These are phyloP conservation scores for Coniella lustricola DNA, from an alignment of 2,329 filamentous ascomycete species.

Conservation along the genomic window DNA sequence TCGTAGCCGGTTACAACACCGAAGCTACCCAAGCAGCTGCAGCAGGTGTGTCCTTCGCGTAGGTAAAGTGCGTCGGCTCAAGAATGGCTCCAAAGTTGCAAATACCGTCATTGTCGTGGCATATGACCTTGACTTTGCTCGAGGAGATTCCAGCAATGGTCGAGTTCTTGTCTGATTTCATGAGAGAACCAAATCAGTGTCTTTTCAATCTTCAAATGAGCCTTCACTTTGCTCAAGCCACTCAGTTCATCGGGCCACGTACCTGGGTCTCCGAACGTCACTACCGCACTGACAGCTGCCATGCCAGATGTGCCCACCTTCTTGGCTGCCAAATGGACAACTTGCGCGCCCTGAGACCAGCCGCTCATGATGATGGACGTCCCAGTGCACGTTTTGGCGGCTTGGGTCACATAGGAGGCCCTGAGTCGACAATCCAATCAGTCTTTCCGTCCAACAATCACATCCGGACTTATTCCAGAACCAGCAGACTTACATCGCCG, in stretches of 20 bases:
- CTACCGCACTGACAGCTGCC: constrained; percentile 19
- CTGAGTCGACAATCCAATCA: too few relatives aligned
- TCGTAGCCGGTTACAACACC: not conserved
- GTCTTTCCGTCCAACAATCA: too few relatives aligned
- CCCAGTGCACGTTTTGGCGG: constrained; percentile 28
- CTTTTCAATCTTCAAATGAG: too few relatives aligned
- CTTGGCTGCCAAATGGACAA: constrained; percentile 23
- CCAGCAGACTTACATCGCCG: constrained; percentile 16
- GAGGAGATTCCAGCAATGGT: constrained; percentile 14
- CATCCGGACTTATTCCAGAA: too few relatives aligned
- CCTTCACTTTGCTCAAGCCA: too few relatives aligned
- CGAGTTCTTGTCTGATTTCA: constrained; percentile 16
- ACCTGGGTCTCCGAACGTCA: constrained; percentile 26
- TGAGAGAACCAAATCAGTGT: not conserved
- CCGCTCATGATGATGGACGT: constrained; percentile 36
- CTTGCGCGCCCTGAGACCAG: constrained; percentile 27
- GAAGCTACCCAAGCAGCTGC: constrained; percentile 21
- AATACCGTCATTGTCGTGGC: constrained; percentile 21
- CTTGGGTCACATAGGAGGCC: constrained; percentile 23
- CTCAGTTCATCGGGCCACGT: too few relatives aligned
- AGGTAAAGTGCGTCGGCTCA: constrained; percentile 21
- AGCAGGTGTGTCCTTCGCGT: constrained; percentile 18
- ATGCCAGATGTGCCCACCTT: constrained; percentile 15
- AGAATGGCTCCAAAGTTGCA: constrained; percentile 22
- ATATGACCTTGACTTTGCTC: constrained; percentile 18